Evolutionary conservation across 331 rosid species (phyloP).

Genomic region (Quercus phellos): DNA sequence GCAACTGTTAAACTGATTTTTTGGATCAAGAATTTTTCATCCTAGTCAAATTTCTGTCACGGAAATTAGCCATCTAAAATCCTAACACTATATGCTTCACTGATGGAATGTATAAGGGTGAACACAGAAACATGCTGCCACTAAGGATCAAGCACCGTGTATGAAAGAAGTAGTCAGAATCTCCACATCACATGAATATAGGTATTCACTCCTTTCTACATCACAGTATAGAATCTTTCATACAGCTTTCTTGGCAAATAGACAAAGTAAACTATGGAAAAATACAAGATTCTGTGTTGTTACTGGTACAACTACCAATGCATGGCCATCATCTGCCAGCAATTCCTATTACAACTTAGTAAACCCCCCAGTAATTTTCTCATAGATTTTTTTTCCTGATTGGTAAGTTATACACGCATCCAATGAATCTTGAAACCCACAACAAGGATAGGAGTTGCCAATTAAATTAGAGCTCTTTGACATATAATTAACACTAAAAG

Average conservation of each 20-base stretch:
- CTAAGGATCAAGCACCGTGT: background rate
- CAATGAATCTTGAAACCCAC: no score
- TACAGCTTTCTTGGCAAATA: background rate
- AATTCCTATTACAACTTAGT: background rate
- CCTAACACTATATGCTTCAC: background rate
- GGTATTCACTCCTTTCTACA: background rate
- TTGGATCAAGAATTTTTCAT: no score
- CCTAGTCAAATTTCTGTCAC: no score
- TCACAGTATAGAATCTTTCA: background rate
- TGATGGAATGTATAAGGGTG: background rate
- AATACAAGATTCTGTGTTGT: background rate
- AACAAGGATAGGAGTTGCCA: no score
- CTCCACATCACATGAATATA: background rate
- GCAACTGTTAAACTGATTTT: no score
- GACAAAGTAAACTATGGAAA: background rate
- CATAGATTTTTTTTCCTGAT: background rate
- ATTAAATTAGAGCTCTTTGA: no score
- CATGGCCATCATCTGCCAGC: background rate
- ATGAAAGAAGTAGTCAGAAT: background rate
- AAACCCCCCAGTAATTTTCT: background rate
- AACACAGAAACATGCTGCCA: background rate
- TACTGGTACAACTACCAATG: background rate
- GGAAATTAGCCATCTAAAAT: no score
- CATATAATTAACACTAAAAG: no score
- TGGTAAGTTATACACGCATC: no score